Base-by-base conservation (phyloP, 805 yeast species). In the Candida cerambycidarum region DNA sequence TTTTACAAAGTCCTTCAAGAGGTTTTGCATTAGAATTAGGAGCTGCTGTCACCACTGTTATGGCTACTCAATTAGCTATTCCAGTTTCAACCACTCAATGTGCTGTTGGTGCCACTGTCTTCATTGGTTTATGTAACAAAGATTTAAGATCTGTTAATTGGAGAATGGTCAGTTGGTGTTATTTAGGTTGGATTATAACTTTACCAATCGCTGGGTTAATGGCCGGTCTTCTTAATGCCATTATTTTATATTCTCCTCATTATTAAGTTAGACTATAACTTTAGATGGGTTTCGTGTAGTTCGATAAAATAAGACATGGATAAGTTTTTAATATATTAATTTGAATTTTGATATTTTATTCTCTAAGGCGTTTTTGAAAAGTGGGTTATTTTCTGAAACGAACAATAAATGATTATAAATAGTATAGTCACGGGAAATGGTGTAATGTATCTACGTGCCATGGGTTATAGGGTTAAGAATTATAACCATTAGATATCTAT, bases 11-110 rank as follows among this genome's bases (percentile, higher is more conserved):
- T 0, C 92, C 92, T 37, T 73, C 89, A 3, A 73, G 92, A 64
- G 92, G 92, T 10, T 85, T 83, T 56, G 67, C 86, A 10, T 80
- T 84, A 57, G 92, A 84, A 65, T 67, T 84, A 31, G 90, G 89
- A 46, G 87, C 90, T 47, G 90, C 90, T 31, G 64, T 82, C 41
- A 83, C 92, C 6, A 78, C 82, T 8, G 82, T 82, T 34, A 76
- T 85, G 79, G 90, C 92, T 23, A 79, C 92, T 5, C 84, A 82
- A 60, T 71, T 84, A 48, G 68, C 74, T 4, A 79, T 84, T 49
- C 92, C 92, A 35, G 78, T 83, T 24, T 83, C 89, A 6, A 85
- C 92, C 21, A 85, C 92, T 4, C 90, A 84, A 63, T 76, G 81
- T 59, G 87, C 89, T 11, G 83, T 80, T 43, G 92, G 92, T 46